Evolutionary conservation across 352 stramenopile species (phyloP), one percentile per base, ranked within the genome.

Genomic region (Phytophthora macrochlamydospora): DNA sequence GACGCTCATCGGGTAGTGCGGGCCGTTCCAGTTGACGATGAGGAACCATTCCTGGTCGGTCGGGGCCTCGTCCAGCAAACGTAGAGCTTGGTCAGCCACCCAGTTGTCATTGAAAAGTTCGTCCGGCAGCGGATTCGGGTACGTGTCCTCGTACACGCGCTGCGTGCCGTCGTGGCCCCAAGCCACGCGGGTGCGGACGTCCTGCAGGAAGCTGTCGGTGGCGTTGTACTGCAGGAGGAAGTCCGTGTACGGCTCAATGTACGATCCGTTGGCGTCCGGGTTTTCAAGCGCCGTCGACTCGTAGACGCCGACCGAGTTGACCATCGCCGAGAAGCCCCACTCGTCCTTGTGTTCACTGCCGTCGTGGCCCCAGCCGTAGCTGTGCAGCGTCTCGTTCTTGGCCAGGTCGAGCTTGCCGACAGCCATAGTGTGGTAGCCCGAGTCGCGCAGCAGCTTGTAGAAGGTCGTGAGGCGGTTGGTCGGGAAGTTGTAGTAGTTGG

Each of bases 21-120:
- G 69, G 12, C 69, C 69, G 48, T 77, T 77, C 65, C 69, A 77
- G 56, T 77, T 77, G 13, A 74, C 69, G 35, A 74, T 74, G 56
- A 77, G 61, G 24, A 77, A 77, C 65, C 65, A 77, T 32, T 63
- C 55, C 51, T 74, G 61, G 48, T 68, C 65, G 4, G 60, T 50
- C 0, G 69, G 69, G 18, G 52, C 61, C 30, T 73, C 42, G 2
- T 24, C 44, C 7, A 76, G 65, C 30, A 76, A 46, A 42, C 64
- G 53, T 8, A 76, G 6, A 0, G 69, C 69, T 14, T 76, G 58
- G 1, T 74, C 69, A 0, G 59, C 60, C 14, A 77, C 60, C 65
- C 69, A 77, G 28, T 74, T 74, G 56, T 74, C 59, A 33, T 74
- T 74, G 65, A 65, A 77, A 30, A 74, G 51, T 18, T 74, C 55